phyloP scores from a whole-genome alignment of 2,329 filamentous ascomycete genomes.

The Pyrenophora tritici-repentis region DNA sequence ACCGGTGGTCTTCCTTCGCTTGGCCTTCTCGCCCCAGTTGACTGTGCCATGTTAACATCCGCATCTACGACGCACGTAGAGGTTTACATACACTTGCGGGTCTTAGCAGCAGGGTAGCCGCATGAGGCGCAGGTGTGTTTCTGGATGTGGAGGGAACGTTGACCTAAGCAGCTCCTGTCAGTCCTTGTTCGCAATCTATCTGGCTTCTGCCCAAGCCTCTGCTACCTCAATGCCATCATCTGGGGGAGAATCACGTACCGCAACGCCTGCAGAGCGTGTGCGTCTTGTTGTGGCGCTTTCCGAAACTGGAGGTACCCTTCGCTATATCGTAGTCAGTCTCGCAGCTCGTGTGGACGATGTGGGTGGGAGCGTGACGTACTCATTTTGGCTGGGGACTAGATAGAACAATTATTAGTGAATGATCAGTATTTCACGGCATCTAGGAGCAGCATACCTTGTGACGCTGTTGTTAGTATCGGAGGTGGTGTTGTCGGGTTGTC shows the following conservation, averaged over 20 bases:
- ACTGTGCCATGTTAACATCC: slow-evolving; percentile 59
- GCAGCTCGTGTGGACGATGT: slow-evolving; percentile 32
- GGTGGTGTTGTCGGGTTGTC: slow-evolving; percentile 28
- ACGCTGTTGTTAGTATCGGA: slow-evolving; percentile 46
- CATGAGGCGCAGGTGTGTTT: slow-evolving; percentile 97
- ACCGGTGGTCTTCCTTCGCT: slow-evolving; percentile 99
- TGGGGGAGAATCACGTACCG: slow-evolving; percentile 67
- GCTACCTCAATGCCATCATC: slow-evolving; percentile 13
- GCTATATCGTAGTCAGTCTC: slow-evolving; percentile 60
- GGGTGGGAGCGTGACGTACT: slow-evolving; percentile 54
- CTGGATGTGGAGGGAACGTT: slow-evolving; percentile 98
- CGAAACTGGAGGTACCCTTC: slow-evolving; percentile 74
- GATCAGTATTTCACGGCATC: background rate
- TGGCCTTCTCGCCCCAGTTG: slow-evolving; percentile 99
- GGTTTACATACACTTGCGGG: slow-evolving; percentile 90
- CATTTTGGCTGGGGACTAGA: slow-evolving; percentile 61
- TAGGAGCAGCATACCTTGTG: slow-evolving; percentile 37
- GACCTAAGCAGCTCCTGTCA: slow-evolving; percentile 62
- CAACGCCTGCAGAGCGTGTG: slow-evolving; percentile 98
- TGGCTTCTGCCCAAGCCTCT: slow-evolving; percentile 8
- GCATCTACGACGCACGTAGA: slow-evolving; percentile 11
- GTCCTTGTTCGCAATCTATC: slow-evolving; percentile 34
- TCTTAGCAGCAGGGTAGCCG: slow-evolving; percentile 97
- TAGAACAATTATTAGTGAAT: slow-evolving; percentile 27
- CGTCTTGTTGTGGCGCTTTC: slow-evolving; percentile 95